A percentile compares a stretch with the other conserved stretches of the same genome.
Evolutionary conservation across 2,329 filamentous ascomycete genomes (phyloP).

Genomic region (Ophiocordyceps polyrhachis-furcata): DNA sequence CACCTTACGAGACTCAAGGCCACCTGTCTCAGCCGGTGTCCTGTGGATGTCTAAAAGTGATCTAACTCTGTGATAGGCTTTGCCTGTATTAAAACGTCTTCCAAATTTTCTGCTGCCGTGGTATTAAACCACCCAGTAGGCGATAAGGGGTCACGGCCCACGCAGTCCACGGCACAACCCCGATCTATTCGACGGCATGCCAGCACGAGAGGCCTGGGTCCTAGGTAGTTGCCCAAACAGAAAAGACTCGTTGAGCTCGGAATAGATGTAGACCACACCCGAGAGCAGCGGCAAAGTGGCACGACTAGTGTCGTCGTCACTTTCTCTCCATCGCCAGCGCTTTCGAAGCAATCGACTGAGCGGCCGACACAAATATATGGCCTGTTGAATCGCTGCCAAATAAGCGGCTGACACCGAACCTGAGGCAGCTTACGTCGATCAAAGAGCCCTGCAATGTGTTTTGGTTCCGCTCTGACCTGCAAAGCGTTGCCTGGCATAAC

Average conservation of each 20-base stretch:
- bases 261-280: neutral
- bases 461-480: neutral
- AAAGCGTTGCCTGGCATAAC: neutral
- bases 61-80: neutral
- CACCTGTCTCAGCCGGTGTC: too few species aligned
- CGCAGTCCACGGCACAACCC: neutral
- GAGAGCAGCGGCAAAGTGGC: neutral
- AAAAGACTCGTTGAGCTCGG: neutral
- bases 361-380: neutral
- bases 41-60: neutral
- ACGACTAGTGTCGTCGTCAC: neutral
- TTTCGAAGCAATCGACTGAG: neutral
- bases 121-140: neutral
- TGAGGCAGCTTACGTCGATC: neutral
- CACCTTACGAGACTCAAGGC: too few species aligned
- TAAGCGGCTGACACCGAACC: neutral
- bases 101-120: neutral
- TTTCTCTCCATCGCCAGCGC: neutral
- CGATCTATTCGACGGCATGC: neutral
- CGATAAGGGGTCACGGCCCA: neutral
- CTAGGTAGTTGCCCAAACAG: neutral
- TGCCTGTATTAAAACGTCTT: neutral
- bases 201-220: neutral
- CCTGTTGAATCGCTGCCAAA: neutral
- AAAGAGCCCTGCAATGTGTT: neutral